Evolutionary conservation across 257 asterid species (phyloP).

Genomic region (Solanum paucissectum): DNA sequence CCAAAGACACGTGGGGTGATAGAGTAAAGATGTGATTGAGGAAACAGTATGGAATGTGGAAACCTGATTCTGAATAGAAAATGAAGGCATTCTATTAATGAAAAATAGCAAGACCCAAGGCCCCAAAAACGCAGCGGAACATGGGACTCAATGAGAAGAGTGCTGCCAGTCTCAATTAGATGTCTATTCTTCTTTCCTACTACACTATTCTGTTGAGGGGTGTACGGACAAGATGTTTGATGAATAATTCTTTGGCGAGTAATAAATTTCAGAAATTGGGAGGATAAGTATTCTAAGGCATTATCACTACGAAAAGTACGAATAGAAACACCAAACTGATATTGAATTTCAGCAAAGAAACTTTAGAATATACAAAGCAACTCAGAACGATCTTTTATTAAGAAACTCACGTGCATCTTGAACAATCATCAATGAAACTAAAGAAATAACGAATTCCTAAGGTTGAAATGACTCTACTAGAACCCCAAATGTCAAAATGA

Average conservation of each 20-base stretch:
- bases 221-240: neutral
- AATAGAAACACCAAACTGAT: neutral
- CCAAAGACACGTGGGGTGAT: too few species aligned
- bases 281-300: neutral
- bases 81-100: too few species aligned
- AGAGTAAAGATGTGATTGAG: too few species aligned
- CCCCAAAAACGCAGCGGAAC: too few species aligned
- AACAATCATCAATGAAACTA: neutral
- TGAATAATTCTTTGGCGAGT: neutral
- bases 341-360: too few species aligned
- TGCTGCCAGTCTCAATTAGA: too few species aligned
- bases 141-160: too few species aligned
- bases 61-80: too few species aligned
- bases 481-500: neutral
- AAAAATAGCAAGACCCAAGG: too few species aligned
- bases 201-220: neutral
- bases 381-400: neutral
- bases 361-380: too few species aligned
- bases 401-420: neutral
- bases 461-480: neutral
- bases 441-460: too few species aligned
- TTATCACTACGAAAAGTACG: neutral
- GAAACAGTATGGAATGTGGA: too few species aligned
- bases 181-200: neutral
- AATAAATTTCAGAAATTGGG: neutral